Base-by-base conservation (phyloP, 257 asterid genomes). In the Capsicum chinense region DNA sequence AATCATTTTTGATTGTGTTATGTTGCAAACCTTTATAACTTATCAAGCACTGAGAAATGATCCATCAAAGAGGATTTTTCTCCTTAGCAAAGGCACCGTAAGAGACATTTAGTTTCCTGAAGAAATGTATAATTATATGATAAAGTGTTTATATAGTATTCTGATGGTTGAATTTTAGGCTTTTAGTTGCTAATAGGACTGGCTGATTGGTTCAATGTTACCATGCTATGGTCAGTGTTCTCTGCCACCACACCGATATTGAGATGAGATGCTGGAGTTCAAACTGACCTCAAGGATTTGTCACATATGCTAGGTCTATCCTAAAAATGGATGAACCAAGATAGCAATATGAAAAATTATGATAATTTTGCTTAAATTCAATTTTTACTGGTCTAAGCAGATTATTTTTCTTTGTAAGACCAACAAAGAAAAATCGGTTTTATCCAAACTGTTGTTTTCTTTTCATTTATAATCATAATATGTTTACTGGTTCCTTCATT, bases 261-360 rank as follows among this genome's bases (percentile, higher is more conserved):
- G 81, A 52, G 63, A 76, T 52, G 19, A 21, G 63, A 76, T 52
- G 10, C 48, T 52, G 63, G 81, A 52, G 63, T 50, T 50, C 21
- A 52, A 52, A 76, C 81, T 76, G 33, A 76, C 81, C 16, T 47
- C 60, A 11, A 48, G 80, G 60, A 73, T 73, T 47, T 73, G 62
- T 21, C 7, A 12, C 6, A 14, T 52, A 21, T 13, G 14, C 47
- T 50, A 13, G 47, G 9, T 74, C 10, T 26, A 50, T 50, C 62
- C 39, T 74, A 10, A 76, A 33, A 13, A 26, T 52, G 63, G 47
- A 50, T 76, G 44, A 76, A 76, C 5, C 7, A 76, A 52, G 47
- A 76, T 11, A 26, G 44, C 42, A 52, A 37, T 35, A n/a, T 64
- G n/a, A 64, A 37, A 63, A 66, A 66, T 33, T 33, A 54, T 54